Evolutionary conservation across 768 basidiomycete genomes (phyloP), one percentile per base, ranked within the genome.

Genomic region (Agaricus bisporus): DNA sequence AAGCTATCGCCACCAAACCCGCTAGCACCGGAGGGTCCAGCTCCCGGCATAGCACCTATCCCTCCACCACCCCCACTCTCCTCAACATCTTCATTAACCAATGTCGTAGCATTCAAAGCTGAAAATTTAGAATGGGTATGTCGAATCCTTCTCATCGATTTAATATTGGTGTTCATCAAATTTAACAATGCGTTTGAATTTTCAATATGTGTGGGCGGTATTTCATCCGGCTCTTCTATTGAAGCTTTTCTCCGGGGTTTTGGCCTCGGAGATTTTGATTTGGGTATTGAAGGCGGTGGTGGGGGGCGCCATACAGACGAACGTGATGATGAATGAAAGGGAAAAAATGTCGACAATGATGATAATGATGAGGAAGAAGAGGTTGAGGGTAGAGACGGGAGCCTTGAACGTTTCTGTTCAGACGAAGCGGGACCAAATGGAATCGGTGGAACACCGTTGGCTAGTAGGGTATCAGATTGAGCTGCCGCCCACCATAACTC

Each of bases 401-500:
- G 35, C 7, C 28, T 12, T 25, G 35, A 36, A n/a, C 11, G 18
- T 52, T 52, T 52, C 57, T 54, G 48, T 60, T 54, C 38, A n/a
- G 59, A 66, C 7, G 65, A 67, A n/a, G 76, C 71, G 9, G 65
- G 68, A 28, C 66, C 69, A 61, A 66, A 73, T 15, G 70, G 78
- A 36, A 82, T 77, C 15, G 66, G 64, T 3, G 86, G 87, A 22
- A 90, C 69, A 9, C 85, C 87, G 55, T 83, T 86, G 22, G 74
- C 77, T 25, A 88, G 66, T 18, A 89, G 70, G 1, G 72, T 62
- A 59, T 86, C 81, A 2, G 79, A 81, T 58, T 81, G 80, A 36
- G 82, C 75, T 3, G 83, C 85, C 26, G 78, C 73, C 89, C 89
- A 91, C 90, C 90, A 92, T 5, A 85, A 66, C 36, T 83, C 78